Base-by-base conservation (phyloP, 1,284 basidiomycete species). In the Meira miltonrushii region DNA sequence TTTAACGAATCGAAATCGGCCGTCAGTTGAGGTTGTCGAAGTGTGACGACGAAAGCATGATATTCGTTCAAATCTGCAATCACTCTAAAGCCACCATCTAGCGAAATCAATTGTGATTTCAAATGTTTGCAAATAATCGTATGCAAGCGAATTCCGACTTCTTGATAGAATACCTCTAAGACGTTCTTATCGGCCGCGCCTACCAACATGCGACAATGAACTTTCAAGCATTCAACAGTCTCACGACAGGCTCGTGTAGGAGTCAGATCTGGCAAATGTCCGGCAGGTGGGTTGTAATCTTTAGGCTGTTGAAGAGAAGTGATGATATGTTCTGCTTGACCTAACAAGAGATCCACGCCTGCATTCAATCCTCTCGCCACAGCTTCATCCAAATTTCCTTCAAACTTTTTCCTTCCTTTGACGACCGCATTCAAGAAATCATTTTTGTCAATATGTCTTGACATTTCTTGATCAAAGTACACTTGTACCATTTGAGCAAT, bases 401-500 rank as follows among this genome's bases (percentile, higher is more conserved):
- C 95, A 67, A 97, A 97, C 12, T 86, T 84, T 80, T 96, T 96
- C 84, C 97, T 98, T 77, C 97, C 93, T 25, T 94, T 83, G 43
- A 97, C 90, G 6, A 94, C 92, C 0, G 84, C 83, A 74, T 96
- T 97, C 61, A 97, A 77, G 78, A 98, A 98, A 79, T 98, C 94
- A 0, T 87, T 91, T 67, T 85, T 85, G 43, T 71, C 58, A 15
- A 44, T 28, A 37, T 68, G 58, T 37, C 64, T 48, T 10, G 60
- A 54, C 75, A 97, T 81, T 73, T 95, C 93, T 75, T 93, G 93
- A 74, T 97, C 92, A 74, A 93, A 98, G 79, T 94, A 98, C 1
- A 97, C 94, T 69, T 97, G 91, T 1, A 95, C 86, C 87, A 98
- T 95, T 28, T 88, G 90, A 80, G 93, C 90, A 54, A 98, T 96